A percentile compares a stretch with the other conserved stretches of the same genome.
phyloP scores from a whole-genome alignment of 176 grass and related monocot genomes.

The Oryza meyeriana region DNA sequence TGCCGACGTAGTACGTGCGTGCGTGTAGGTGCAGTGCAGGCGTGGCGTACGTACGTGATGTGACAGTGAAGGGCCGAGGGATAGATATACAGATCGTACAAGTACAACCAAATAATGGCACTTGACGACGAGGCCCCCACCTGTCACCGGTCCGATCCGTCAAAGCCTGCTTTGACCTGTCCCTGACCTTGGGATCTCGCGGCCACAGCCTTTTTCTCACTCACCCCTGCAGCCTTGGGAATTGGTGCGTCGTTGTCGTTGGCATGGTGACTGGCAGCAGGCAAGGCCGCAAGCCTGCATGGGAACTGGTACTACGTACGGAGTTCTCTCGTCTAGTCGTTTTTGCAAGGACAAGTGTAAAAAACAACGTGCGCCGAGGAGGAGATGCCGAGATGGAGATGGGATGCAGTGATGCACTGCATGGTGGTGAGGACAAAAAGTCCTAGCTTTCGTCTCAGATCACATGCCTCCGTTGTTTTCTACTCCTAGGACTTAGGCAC shows the following conservation, averaged over 20 bases:
- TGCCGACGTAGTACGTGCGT: not conserved
- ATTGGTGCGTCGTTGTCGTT: not conserved
- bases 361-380: constrained; percentile 24
- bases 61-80: not conserved
- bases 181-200: constrained; percentile 13
- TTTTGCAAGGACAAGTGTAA: not conserved
- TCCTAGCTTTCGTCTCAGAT: not conserved
- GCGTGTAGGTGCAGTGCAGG: too few species aligned
- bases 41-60: not conserved
- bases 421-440: constrained; percentile 18
- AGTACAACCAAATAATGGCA: not conserved
- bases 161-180: constrained; percentile 31
- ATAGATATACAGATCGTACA: not conserved
- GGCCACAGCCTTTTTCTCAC: not conserved
- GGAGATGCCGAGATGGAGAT: too few species aligned
- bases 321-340: too few species aligned
- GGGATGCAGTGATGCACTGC: not conserved
- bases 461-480: constrained; percentile 17
- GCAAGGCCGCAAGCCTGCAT: not conserved
- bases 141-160: constrained; percentile 3
- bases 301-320: not conserved
- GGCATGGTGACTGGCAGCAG: not conserved
- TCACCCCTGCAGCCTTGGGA: not conserved
- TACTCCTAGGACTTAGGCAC: too few species aligned
- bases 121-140: not conserved